phyloP scores from a whole-genome alignment of 257 asterid species.

The Lycium barbarum region DNA sequence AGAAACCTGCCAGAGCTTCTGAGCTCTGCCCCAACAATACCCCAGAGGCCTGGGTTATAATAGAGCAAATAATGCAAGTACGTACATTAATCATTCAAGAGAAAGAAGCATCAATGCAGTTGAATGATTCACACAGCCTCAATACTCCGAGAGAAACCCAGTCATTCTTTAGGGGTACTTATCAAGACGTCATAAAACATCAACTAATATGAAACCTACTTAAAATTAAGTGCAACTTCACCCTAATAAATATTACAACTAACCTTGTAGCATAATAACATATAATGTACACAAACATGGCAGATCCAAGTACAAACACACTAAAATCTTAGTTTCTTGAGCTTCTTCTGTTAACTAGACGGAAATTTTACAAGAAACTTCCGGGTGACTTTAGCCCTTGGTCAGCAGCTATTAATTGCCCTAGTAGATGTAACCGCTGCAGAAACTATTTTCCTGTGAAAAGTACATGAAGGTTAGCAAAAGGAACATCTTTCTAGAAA shows the following conservation, averaged over 20 bases:
- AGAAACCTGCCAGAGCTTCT: background rate
- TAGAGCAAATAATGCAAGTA: background rate
- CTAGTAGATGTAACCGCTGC: conserved; percentile 1
- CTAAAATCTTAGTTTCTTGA: background rate
- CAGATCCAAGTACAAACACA: conserved; percentile 2
- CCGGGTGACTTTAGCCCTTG: background rate
- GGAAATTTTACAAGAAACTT: conserved; percentile 4
- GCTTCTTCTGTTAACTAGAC: background rate
- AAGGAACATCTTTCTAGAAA: background rate
- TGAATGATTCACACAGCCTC: background rate
- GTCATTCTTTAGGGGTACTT: background rate
- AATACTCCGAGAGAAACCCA: background rate
- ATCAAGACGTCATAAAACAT: background rate
- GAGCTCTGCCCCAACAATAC: background rate
- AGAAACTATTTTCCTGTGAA: conserved; percentile 28
- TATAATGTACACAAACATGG: background rate
- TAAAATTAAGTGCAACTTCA: background rate
- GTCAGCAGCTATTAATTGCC: background rate
- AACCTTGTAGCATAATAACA: background rate
- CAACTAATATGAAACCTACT: background rate
- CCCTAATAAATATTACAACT: background rate
- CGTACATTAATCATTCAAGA: background rate
- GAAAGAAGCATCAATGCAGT: background rate
- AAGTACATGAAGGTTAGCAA: conserved; percentile 15
- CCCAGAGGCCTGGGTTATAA: background rate